Base-by-base conservation (phyloP, 2,329 filamentous ascomycete species). In the Dactylonectria estremocensis region DNA sequence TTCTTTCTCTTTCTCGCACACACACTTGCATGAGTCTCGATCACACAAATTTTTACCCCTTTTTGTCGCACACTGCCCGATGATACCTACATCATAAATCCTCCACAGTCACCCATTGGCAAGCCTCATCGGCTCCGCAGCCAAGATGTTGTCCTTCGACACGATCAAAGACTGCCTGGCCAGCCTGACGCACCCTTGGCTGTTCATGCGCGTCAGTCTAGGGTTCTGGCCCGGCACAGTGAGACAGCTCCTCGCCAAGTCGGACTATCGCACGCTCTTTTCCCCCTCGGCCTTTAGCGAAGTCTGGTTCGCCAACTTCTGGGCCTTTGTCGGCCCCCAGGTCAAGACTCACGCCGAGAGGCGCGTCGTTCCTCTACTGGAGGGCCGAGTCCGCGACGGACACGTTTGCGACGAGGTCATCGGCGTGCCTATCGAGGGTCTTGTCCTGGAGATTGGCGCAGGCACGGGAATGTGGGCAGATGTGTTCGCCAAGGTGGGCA, bases 251-350 rank as follows among this genome's bases (percentile, higher is more conserved):
- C 14, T 87, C 52, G 70, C 72, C 33, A 69, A 75, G 9, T 69
- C 75, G 52, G 73, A 83, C 53, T 77, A 79, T 62, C 37, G 66
- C 61, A 77, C 81, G 5, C 79, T 89, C 18, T 56, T 86, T 50
- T 84, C 82, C 18, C 81, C 79, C 1, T 75, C 79, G 2, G 76
- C 75, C 22, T 80, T 90, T 61, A 81, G 79, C 46, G 78, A 82
- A 2, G 83, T 80, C 69, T 91, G 90, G 87, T 93, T 92, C 79
- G 84, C 84, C 59, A 79, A 80, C 46, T 91, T 92, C 80, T 93
- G 90, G 90, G 78, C 79, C 37, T 81, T 76, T 61, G 83, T 84
- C 50, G 89, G 89, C 0, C 88, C 90, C 0, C 67, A 77, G 4
- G 82, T 88, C 3, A 85, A 86, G 64, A 68, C 78, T n/a, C 74